Conservation (phyloP, 805 yeast species). For the Monosporozyma solicola region DNA sequence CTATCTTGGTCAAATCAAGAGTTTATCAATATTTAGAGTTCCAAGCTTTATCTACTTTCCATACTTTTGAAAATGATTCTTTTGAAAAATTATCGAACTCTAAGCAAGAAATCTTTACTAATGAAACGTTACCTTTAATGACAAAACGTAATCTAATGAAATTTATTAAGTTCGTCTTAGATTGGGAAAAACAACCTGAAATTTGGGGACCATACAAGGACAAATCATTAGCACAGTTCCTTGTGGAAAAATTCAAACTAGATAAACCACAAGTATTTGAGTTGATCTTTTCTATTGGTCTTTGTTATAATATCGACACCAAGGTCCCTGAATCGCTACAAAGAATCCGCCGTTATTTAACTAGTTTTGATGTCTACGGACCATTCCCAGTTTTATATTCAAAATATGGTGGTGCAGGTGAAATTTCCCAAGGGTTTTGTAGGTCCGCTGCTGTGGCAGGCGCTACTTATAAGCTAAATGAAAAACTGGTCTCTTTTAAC, state of each 20-base stretch:
- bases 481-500: conserved; percentile 57
- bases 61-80: conserved; percentile 86
- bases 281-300: conserved; percentile 76
- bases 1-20: conserved; percentile 69
- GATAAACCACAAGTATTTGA: conserved; percentile 72
- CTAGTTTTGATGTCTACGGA: conserved; percentile 87
- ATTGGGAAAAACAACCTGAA: conserved; percentile 52
- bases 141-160: conserved; percentile 79
- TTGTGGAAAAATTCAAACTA: conserved; percentile 58
- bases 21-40: conserved; percentile 90
- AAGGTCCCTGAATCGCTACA: conserved; percentile 67
- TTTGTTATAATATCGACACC: conserved; percentile 53
- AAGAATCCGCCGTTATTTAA: conserved; percentile 72
- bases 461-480: conserved; percentile 79
- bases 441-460: conserved; percentile 98
- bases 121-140: conserved; percentile 62
- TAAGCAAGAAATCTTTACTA: conserved; percentile 89
- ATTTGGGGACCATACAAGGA: conserved; percentile 49
- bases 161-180: conserved; percentile 78
- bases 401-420: conserved; percentile 95
- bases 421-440: conserved; percentile 92
- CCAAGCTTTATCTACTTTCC: conserved; percentile 80
- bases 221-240: conserved; percentile 49
- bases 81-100: conserved; percentile 81
- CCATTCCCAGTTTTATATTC: conserved; percentile 87